phyloP scores from a whole-genome alignment of 345 rosid genomes.

The Gossypium longicalyx region DNA sequence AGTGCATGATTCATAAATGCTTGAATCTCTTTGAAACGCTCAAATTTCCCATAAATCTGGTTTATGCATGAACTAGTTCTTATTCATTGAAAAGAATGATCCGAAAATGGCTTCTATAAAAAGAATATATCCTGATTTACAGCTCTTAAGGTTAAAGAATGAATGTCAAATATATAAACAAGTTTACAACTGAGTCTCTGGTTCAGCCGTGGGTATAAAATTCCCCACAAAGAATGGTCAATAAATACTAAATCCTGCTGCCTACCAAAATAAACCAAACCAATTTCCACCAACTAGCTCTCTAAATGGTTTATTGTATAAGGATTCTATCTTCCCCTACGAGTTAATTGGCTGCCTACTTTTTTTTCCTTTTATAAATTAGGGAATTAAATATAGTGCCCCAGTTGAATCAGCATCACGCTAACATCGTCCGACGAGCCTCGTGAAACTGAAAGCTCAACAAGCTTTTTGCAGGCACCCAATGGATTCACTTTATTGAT shows the following conservation, averaged over 20 bases:
- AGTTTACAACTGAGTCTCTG: background rate
- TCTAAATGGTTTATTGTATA: background rate
- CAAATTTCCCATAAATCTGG: no score
- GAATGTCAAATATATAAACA: background rate
- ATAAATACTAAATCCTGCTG: background rate
- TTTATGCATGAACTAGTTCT: no score
- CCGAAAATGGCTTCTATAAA: no score
- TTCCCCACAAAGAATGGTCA: slow-evolving; percentile 11
- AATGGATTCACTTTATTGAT: slow-evolving; percentile 33
- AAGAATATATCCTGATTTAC: background rate
- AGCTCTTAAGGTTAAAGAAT: background rate
- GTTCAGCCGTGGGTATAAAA: background rate
- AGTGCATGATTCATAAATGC: no score
- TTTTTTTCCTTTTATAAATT: background rate
- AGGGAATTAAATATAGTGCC: slow-evolving; percentile 20
- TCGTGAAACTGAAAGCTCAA: slow-evolving; percentile 52
- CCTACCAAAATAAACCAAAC: background rate
- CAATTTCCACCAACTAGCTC: background rate
- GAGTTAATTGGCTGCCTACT: background rate
- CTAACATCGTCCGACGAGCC: slow-evolving; percentile 79
- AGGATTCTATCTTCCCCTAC: background rate
- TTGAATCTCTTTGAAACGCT: no score
- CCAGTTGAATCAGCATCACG: slow-evolving; percentile 55
- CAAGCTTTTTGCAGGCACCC: slow-evolving; percentile 63
- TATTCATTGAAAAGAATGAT: no score